Percentiles rank a stretch among this genome's conserved stretches.
These are phyloP conservation scores for Cyclotella kingstonii DNA, from an alignment of 108 stramenopile genomes.

Conservation along the genomic window DNA sequence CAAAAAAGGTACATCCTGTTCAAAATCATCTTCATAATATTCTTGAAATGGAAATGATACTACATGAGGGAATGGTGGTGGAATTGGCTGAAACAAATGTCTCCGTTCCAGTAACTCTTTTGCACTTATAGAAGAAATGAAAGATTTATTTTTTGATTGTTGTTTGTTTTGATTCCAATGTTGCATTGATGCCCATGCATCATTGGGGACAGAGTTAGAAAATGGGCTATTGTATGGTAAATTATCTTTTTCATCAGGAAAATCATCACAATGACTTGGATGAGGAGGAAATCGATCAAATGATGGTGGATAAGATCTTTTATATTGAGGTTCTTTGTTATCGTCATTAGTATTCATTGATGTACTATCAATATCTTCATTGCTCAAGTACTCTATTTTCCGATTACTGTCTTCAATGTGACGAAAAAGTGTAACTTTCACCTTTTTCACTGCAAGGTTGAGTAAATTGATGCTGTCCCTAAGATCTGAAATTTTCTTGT, in stretches of 20 bases:
- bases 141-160: slow-evolving; percentile 21
- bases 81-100: slow-evolving; percentile 9
- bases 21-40: not conserved
- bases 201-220: too few species aligned
- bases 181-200: too few species aligned
- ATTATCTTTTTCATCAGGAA: too few species aligned
- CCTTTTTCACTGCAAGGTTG: slow-evolving; percentile 4
- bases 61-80: not conserved
- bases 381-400: slow-evolving; percentile 3
- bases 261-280: too few species aligned
- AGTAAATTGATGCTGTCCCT: not conserved
- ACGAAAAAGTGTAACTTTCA: slow-evolving; percentile 1
- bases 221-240: too few species aligned
- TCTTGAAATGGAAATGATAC: not conserved
- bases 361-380: not conserved
- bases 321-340: too few species aligned
- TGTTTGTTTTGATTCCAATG: slow-evolving; percentile 13
- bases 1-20: slow-evolving; percentile 5
- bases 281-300: not conserved
- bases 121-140: slow-evolving; percentile 23
- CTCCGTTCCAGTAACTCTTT: slow-evolving; percentile 2
- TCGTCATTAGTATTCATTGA: too few species aligned
- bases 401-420: slow-evolving; percentile 1
- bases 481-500: not conserved
- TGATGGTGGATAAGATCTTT: not conserved